Evolutionary conservation across 192 early-diverging fungal genomes (phyloP), one percentile per base, ranked within the genome.

Genomic region (Allomyces javanicus): DNA sequence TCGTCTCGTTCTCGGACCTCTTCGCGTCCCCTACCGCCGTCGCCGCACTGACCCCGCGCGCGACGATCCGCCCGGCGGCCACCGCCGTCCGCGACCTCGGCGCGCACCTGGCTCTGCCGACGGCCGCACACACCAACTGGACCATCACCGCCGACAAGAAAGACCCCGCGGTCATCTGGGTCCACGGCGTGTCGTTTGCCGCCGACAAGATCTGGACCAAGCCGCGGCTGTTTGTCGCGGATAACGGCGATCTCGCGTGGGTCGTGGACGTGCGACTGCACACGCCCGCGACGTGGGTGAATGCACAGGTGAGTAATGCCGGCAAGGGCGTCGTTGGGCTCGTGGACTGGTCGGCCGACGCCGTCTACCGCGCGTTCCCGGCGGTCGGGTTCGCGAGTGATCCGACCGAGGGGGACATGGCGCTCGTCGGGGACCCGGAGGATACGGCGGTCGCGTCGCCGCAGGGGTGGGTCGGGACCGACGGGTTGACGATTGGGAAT

Each of bases 241-340:
- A 64, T 10, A 19, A 12, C 10, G 70, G 66, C 61, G 67, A 74
- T 4, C 68, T 85, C 61, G 64, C 64, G 19, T 77, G 79, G 62
- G 81, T 81, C 17, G 85, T 83, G 86, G 83, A 84, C 70, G 64
- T 87, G 68, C 77, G 77, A 24, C 72, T 85, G 19, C 82, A 85
- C 64, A 74, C 83, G 71, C 69, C 77, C 55, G 77, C 79, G 71
- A 74, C 84, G 69, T 85, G 80, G 78, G 78, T 72, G 72, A 70
- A 82, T 64, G 76, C 72, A 44, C 76, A 74, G 63, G 67, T 77
- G 44, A 69, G 75, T n/a, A 70, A 61, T 43, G 71, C 70, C 11
- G 82, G 83, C 69, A 40, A 40, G 33, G 71, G 79, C 68, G 79
- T 85, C 6, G 66, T 76, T 17, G 62, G 71, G 24, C 74, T 87